Conservation (phyloP, 2,329 filamentous ascomycete species). For the Phyllosticta citribraziliensis region DNA sequence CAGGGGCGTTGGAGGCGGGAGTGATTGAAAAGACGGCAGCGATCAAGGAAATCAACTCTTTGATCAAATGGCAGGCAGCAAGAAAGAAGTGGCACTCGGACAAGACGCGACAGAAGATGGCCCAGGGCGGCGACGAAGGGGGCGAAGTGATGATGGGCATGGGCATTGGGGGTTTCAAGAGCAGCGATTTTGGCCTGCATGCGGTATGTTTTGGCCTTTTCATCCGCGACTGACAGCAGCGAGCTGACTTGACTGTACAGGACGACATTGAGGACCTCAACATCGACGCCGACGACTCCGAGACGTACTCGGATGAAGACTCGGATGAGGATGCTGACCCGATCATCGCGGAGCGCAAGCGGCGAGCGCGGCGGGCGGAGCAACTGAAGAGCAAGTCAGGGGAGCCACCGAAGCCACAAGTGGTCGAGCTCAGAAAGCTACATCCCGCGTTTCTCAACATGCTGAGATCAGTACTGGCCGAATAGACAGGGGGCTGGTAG, state of each 20-base stretch:
- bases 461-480: slow-evolving; percentile 70
- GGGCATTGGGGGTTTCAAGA: slow-evolving; percentile 46
- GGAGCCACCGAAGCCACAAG: slow-evolving; percentile 69
- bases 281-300: slow-evolving; percentile 57
- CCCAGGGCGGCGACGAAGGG: slow-evolving; percentile 52
- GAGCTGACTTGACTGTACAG: slow-evolving; percentile 22
- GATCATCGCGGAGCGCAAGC: slow-evolving; percentile 73
- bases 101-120: slow-evolving; percentile 99
- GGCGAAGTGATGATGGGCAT: slow-evolving; percentile 33
- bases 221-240: not conserved
- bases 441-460: slow-evolving; percentile 71
- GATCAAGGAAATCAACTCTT: slow-evolving; percentile 67
- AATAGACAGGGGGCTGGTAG: slow-evolving; percentile 32
- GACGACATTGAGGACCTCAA: slow-evolving; percentile 75
- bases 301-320: slow-evolving; percentile 46
- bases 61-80: slow-evolving; percentile 90
- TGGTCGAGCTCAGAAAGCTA: slow-evolving; percentile 72
- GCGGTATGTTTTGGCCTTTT: slow-evolving; percentile 40
- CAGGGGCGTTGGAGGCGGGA: slow-evolving; percentile 60
- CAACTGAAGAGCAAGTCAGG: slow-evolving; percentile 69
- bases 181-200: slow-evolving; percentile 82
- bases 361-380: slow-evolving; percentile 68
- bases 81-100: slow-evolving; percentile 97
- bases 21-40: slow-evolving; percentile 62
- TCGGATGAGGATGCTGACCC: slow-evolving; percentile 77